A percentile compares a stretch with the other conserved stretches of the same genome.
phyloP scores from a whole-genome alignment of 192 early-diverging fungal genomes.

The Hyaloraphidium curvatum region DNA sequence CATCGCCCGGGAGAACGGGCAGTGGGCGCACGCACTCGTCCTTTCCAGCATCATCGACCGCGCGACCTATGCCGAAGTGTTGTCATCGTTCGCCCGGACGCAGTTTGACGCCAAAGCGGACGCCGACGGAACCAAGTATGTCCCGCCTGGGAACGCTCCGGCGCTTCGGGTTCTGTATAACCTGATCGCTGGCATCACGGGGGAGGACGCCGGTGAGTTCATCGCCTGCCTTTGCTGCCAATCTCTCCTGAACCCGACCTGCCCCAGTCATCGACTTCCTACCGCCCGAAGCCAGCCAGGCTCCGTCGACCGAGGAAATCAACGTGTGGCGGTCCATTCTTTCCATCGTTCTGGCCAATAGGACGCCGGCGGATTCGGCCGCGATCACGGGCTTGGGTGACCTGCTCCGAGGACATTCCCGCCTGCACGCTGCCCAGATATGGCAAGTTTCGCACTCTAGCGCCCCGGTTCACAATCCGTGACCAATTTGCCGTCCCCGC shows the following conservation, averaged over 20 bases:
- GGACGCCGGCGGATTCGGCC: conserved; percentile 44
- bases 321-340: conserved; percentile 54
- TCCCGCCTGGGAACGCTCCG: conserved; percentile 16
- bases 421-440: conserved; percentile 47
- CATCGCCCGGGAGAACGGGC: conserved; percentile 18
- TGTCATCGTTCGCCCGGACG: conserved; percentile 42
- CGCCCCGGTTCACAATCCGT: not conserved
- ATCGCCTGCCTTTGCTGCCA: conserved; percentile 10
- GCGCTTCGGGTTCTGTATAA: conserved; percentile 18
- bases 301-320: conserved; percentile 16
- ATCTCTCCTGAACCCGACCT: not conserved
- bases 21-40: conserved; percentile 84
- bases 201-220: conserved; percentile 4
- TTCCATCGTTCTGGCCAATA: conserved; percentile 65
- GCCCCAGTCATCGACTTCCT: conserved; percentile 4
- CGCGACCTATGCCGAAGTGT: conserved; percentile 60
- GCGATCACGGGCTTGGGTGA: conserved; percentile 67
- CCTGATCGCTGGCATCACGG: conserved; percentile 6
- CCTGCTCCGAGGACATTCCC: conserved; percentile 29
- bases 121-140: conserved; percentile 15
- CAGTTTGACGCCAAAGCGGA: conserved; percentile 15
- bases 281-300: conserved; percentile 5
- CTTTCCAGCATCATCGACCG: conserved; percentile 74
- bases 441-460: conserved; percentile 35
- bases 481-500: not conserved